These are phyloP conservation scores for Phragmites australis DNA, from an alignment of 176 grass and related monocot species.

Conservation along the genomic window DNA sequence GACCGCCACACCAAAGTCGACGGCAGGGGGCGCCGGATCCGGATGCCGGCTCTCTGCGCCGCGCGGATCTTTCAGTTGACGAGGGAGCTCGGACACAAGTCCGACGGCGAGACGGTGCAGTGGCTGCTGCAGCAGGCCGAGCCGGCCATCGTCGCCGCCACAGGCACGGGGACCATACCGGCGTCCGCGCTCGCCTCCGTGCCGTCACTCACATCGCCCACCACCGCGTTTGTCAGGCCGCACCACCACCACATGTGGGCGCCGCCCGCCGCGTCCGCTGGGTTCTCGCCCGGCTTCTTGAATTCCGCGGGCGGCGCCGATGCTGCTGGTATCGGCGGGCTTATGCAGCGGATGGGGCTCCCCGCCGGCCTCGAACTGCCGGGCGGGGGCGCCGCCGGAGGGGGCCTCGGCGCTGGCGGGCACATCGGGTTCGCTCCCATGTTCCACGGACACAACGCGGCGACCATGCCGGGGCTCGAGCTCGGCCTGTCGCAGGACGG, in stretches of 20 bases:
- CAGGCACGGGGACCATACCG: slow-evolving; percentile 68
- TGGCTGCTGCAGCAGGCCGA: slow-evolving; percentile 89
- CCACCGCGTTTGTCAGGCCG: slow-evolving; percentile 42
- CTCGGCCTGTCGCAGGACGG: slow-evolving; percentile 73
- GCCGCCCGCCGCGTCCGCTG: slow-evolving; percentile 33
- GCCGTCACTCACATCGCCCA: slow-evolving; percentile 48
- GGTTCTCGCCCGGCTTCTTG: slow-evolving; percentile 48
- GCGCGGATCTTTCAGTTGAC: slow-evolving; percentile 88
- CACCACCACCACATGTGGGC: slow-evolving; percentile 66
- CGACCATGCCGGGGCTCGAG: slow-evolving; percentile 68
- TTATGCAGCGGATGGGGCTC: slow-evolving; percentile 62
- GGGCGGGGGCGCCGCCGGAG: slow-evolving; percentile 20
- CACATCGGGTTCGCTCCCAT: slow-evolving; percentile 72
- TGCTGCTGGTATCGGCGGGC: slow-evolving; percentile 37
- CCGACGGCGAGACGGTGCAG: slow-evolving; percentile 89
- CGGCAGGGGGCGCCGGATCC: slow-evolving; percentile 73
- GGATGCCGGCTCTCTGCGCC: slow-evolving; percentile 86
- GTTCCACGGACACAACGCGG: slow-evolving; percentile 53
- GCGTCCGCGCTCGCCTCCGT: slow-evolving; percentile 65
- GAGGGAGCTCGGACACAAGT: slow-evolving; percentile 78
- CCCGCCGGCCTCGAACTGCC: slow-evolving; percentile 51
- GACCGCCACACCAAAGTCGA: slow-evolving; percentile 91
- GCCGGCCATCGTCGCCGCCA: slow-evolving; percentile 78
- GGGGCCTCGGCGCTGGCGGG: slow-evolving; percentile 29
- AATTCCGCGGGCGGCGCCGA: slow-evolving; percentile 36